Base-by-base conservation (phyloP, 805 yeast species). In the Sugiyamaella mastotermitis region DNA sequence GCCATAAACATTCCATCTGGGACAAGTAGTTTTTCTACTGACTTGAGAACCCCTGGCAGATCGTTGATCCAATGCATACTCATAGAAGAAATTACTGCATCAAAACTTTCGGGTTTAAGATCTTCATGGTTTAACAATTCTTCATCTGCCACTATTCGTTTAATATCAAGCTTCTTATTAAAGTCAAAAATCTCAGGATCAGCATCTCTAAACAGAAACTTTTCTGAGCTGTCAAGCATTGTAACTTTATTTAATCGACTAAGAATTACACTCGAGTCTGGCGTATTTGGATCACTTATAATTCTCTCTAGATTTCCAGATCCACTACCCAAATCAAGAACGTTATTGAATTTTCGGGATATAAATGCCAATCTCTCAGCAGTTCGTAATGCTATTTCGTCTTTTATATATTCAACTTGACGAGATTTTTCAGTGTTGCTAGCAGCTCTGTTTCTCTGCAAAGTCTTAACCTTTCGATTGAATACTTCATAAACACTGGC, bases 61-160 rank as follows among this genome's bases (percentile, higher is more conserved):
- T 85, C 88, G 52, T 85, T 85, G 42, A 83, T 76, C 95, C 95
- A 85, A 57, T 85, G 94, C 54, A 85, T 54, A 16, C 83, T 71
- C 47, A 83, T 57, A 55, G 82, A 83, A 2, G 87, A 78, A 2
- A 85, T 56, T 2, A 84, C 82, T 3, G 86, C 82, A 55, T 83
- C 88, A 51, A 71, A 81, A 14, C 66, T 59, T 37, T 66, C 60
- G 6, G 61, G 48, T 24, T 37, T 51, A 20, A 78, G 58, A 10
- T 56, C 53, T 2, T 64, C 65, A 43, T 70, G 70, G 40, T 62
- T 62, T 50, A 76, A 69, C 5, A 45, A 33, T 54, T 84, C 95
- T 52, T 85, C 94, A 54, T 85, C 92, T 2, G 72, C 74, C 5
- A 71, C 75, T 0, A 72, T 46, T 31, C 85, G 67, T 14, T 65